phyloP scores from a whole-genome alignment of 768 basidiomycete genomes.

The Tubosaeta brunneosetosa region DNA sequence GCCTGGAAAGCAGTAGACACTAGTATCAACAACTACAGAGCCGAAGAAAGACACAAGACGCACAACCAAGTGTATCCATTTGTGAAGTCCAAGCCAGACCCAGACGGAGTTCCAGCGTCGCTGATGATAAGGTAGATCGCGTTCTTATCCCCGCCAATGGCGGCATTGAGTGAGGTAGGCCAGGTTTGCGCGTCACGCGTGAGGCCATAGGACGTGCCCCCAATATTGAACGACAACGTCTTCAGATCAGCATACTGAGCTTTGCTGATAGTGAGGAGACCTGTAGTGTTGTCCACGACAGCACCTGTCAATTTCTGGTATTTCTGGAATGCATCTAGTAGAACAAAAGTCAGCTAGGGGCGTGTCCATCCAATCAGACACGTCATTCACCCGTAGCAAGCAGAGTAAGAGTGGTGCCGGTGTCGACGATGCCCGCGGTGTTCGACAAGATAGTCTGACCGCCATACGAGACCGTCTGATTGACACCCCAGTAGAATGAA shows the following conservation, averaged over 20 bases:
- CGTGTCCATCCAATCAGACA: background rate
- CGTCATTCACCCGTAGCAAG: slow-evolving; percentile 11
- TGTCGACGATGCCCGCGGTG: slow-evolving; percentile 29
- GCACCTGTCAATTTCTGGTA: slow-evolving; percentile 8
- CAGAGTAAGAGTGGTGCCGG: slow-evolving; percentile 23
- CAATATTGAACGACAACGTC: slow-evolving; percentile 14
- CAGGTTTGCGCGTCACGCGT: slow-evolving; percentile 14
- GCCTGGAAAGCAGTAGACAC: slow-evolving; percentile 1
- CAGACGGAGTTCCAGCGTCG: slow-evolving; percentile 7
- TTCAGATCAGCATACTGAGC: slow-evolving; percentile 19
- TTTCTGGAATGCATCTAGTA: slow-evolving; percentile 12
- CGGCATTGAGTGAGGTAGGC: slow-evolving; percentile 15
- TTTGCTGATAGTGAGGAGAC: slow-evolving; percentile 22
- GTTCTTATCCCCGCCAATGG: slow-evolving; percentile 16
- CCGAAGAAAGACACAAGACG: background rate
- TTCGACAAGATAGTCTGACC: slow-evolving; percentile 9
- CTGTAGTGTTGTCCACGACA: slow-evolving; percentile 17
- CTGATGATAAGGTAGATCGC: slow-evolving; percentile 22
- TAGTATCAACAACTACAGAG: background rate
- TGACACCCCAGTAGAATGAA: slow-evolving; percentile 25
- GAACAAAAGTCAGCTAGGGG: background rate
- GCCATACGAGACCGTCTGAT: slow-evolving; percentile 23
- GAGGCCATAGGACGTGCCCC: slow-evolving; percentile 9
- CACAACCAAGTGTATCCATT: slow-evolving; percentile 13
- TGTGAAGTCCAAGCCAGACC: slow-evolving; percentile 9